Conservation (phyloP, 306 rosid genomes). For the Rosa multiflora region DNA sequence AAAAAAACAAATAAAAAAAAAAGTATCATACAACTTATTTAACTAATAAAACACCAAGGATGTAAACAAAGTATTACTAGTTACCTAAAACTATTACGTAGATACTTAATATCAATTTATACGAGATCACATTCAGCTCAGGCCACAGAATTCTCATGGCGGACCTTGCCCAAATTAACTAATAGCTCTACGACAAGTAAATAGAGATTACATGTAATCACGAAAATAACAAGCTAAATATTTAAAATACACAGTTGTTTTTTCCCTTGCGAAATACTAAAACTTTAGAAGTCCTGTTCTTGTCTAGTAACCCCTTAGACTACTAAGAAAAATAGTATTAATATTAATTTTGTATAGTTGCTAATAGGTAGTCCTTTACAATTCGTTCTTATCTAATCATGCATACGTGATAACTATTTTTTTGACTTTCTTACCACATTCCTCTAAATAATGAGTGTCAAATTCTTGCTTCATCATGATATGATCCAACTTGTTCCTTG, state of each 20-base stretch:
- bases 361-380: not conserved
- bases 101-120: too few species aligned
- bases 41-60: too few species aligned
- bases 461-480: not conserved
- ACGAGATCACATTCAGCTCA: too few species aligned
- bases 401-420: not conserved
- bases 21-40: too few species aligned
- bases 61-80: too few species aligned
- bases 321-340: not conserved
- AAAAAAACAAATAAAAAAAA: too few species aligned
- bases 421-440: conserved; percentile 4
- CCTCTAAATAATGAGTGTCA: not conserved
- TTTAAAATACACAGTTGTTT: not conserved
- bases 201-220: too few species aligned
- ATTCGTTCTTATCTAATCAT: not conserved
- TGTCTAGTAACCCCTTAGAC: not conserved
- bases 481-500: not conserved
- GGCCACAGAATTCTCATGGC: too few species aligned
- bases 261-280: not conserved
- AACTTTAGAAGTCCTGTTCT: not conserved
- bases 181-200: too few species aligned
- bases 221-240: too few species aligned
- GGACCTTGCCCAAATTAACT: too few species aligned
- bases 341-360: not conserved
- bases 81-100: too few species aligned